Evolutionary conservation across 345 rosid genomes (phyloP).

Genomic region (Ceriops zippeliana): DNA sequence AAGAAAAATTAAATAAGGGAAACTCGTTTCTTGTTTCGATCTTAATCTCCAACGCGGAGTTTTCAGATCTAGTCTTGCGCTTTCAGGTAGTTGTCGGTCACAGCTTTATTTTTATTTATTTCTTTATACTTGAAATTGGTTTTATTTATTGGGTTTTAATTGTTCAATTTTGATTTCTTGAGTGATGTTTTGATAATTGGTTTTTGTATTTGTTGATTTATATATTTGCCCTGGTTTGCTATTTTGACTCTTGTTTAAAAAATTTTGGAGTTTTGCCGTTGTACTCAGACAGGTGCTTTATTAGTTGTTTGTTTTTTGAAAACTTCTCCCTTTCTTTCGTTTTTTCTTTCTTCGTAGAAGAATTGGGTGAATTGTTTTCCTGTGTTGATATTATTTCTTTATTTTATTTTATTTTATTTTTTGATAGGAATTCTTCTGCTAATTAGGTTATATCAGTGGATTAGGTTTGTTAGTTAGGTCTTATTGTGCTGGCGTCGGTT

Average conservation of each 20-base stretch:
- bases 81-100: slow-evolving; percentile 7
- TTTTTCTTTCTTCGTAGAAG: not conserved
- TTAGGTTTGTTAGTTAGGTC: no score
- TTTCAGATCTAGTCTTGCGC: not conserved
- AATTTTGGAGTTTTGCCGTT: not conserved
- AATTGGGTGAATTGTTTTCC: not conserved
- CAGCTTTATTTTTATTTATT: not conserved
- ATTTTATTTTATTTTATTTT: no score
- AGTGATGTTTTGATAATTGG: not conserved
- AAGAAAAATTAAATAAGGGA: not conserved
- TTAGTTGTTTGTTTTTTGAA: not conserved
- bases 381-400: no score
- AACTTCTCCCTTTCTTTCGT: not conserved
- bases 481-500: no score
- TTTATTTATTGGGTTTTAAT: not conserved
- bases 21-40: not conserved
- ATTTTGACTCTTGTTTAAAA: not conserved
- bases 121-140: not conserved
- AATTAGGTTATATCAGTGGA: no score
- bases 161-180: not conserved
- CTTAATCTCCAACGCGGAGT: not conserved
- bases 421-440: no score
- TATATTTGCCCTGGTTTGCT: not conserved
- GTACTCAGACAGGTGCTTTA: not conserved
- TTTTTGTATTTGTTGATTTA: not conserved